These are phyloP conservation scores for Sarocladium oryzae DNA, from an alignment of 2,329 filamentous ascomycete species.

Conservation along the genomic window DNA sequence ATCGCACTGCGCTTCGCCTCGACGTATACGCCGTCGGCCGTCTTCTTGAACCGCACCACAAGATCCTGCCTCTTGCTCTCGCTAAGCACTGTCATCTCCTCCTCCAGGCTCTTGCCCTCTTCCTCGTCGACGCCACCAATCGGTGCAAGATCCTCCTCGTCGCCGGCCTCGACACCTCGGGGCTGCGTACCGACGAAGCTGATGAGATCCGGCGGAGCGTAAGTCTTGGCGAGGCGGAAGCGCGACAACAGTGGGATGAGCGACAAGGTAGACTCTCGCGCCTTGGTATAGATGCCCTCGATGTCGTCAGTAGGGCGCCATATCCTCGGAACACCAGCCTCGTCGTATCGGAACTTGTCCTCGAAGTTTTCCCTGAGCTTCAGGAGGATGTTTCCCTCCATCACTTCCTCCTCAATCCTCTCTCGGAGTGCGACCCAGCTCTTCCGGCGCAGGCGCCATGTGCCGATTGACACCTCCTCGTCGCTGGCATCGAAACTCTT, in stretches of 20 bases:
- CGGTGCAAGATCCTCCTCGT: constrained; percentile 82
- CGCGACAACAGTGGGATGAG: constrained; percentile 83
- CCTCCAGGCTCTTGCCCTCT: constrained; percentile 87
- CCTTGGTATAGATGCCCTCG: constrained; percentile 87
- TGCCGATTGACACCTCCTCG: constrained; percentile 84
- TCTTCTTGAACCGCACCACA: constrained; percentile 95
- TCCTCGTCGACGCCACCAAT: constrained; percentile 95
- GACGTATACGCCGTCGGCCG: constrained; percentile 93
- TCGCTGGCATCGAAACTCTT: constrained; percentile 89
- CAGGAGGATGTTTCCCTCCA: constrained; percentile 91
- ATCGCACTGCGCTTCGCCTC: constrained; percentile 97
- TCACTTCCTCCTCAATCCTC: constrained; percentile 94
- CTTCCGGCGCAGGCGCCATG: constrained; percentile 90
- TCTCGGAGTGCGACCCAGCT: constrained; percentile 87
- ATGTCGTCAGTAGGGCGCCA: constrained; percentile 98
- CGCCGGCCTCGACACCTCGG: constrained; percentile 64
- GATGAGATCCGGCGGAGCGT: constrained; percentile 72
- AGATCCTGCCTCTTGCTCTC: constrained; percentile 89
- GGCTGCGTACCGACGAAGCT: constrained; percentile 78
- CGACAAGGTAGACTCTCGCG: constrained; percentile 83
- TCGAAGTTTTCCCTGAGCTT: constrained; percentile 98
- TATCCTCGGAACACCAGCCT: constrained; percentile 87
- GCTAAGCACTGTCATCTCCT: constrained; percentile 91
- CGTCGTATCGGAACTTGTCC: constrained; percentile 98
- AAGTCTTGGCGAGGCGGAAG: constrained; percentile 72